Conservation (phyloP, 1,284 basidiomycete species). For the Irpex rosettiformis region DNA sequence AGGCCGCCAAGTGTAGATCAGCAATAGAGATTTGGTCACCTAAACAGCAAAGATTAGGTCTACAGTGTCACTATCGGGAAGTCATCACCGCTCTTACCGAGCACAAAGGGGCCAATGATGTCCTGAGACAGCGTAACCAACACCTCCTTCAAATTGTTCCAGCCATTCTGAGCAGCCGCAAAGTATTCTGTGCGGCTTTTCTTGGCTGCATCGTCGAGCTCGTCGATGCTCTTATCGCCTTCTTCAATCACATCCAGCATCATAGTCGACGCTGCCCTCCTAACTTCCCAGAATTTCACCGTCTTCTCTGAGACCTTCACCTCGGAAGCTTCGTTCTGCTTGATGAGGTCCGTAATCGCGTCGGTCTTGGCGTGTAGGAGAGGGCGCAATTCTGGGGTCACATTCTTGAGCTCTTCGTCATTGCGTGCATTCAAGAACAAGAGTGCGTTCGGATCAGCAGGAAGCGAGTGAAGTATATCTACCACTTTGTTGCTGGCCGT, state of each 20-base stretch:
- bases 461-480: conserved; percentile 57
- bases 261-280: conserved; percentile 42
- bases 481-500: conserved; percentile 59
- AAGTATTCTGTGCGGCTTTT: conserved; percentile 34
- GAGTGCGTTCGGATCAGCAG: conserved; percentile 50
- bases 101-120: conserved; percentile 67
- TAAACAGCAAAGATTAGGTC: conserved; percentile 28
- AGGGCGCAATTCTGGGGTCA: conserved; percentile 39
- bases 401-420: conserved; percentile 37
- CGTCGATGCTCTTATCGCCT: conserved; percentile 39
- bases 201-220: conserved; percentile 31
- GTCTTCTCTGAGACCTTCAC: conserved; percentile 60
- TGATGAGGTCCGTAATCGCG: conserved; percentile 52
- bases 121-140: conserved; percentile 49
- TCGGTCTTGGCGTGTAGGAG: conserved; percentile 47
- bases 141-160: conserved; percentile 44
- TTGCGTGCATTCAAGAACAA: conserved; percentile 50
- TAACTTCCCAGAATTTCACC: conserved; percentile 53
- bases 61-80: background rate
- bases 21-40: conserved; percentile 78
- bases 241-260: conserved; percentile 43
- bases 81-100: conserved; percentile 47
- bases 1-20: conserved; percentile 78
- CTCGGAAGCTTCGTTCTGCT: conserved; percentile 42
- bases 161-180: conserved; percentile 31